Base-by-base conservation (phyloP, 371 early-diverging fungal species). In the Rhizomucor miehei region DNA sequence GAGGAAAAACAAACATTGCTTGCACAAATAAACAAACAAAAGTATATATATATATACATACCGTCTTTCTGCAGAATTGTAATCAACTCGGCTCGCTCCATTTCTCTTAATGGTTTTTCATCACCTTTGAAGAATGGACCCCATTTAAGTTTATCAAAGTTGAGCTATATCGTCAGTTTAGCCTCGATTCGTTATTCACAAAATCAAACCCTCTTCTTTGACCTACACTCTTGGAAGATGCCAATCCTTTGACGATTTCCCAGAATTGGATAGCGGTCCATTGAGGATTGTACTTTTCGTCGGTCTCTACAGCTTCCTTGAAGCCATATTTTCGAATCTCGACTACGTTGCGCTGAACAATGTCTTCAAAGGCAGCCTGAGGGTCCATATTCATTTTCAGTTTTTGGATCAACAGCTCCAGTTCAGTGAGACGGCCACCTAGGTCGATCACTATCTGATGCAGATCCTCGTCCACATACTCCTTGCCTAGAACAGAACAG, bases 341-440 rank as follows among this genome's bases (percentile, higher is more conserved):
- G 29, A 89, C 73, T 36, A 93, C 77, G 1, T 91, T 77, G 24
- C 89, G 82, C 23, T 73, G 65, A 8, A 94, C 79, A 47, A 95
- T 89, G 47, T 93, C 93, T 44, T 87, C 72, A 50, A 92, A 79
- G 1, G 95, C 92, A 51, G 83, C 92, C 38, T 68, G 51, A 0
- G 88, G 75, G 12, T 63, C 65, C 77, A 85, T 79, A 35, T 91
- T 88, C 20, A 89, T 81, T 52, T 87, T 81, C 58, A 95, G 84
- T 63, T 94, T 93, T 56, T 90, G 89, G 25, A 92, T 84, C 62
- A 94, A 75, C 6, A 89, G 65, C 62, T 93, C 89, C 35, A 97
- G 66, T 68, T 97, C 96, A 19, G 89, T 89, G 41, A 92, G 66
- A 3, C 96, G 83, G n/a, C 96, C 97, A 23, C 97, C 97, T 2